Evolutionary conservation across 208 protist genomes (phyloP), one percentile per base, ranked within the genome.

Genomic region (Tritrichomonas foetus): DNA sequence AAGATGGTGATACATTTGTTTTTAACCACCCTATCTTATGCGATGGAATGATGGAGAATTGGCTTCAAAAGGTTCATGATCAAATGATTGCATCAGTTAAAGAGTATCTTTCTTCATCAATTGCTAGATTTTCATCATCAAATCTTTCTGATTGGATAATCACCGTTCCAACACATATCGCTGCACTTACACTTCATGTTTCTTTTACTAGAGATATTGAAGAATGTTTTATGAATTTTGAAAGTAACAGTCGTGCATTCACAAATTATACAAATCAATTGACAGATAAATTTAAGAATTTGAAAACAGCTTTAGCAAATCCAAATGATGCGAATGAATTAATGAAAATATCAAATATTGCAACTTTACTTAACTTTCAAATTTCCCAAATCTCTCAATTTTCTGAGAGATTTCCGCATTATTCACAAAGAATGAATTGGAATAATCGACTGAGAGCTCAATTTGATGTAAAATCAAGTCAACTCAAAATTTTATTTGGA

Each of bases 221-320:
- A 61, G 41, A 61, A 89, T 89, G 78, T n/a, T 89, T 89, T n/a
- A 49, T 33, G 33, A 89, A 89, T 47, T 57, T 61, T 39, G 78
- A 89, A 16, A 89, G 27, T 61, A 89, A 89, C 11, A 22, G 14
- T 39, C 33, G 47, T n/a, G 30, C 78, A 20, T 89, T 89, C 39
- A 39, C 78, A 14, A 47, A 53, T 89, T 89, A 61, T 27, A 57
- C 27, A 20, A 33, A 20, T 8, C 33, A 89, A 8, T 57, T 89
- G 13, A 25, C 33, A 22, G 47, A 89, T 9, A 53, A 89, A 2
- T 44, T 89, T 57, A 3, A 50, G 5, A 61, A 61, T 27, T 57
- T 53, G 1, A 61, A 25, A 20, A 20, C 11, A 39, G 16, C 8
- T 20, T 20, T 89, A 0, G 44, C 25, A 53, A 50, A 53, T 27